A percentile compares a stretch with the other conserved stretches of the same genome.
Conservation (phyloP, 2,329 filamentous ascomycete species). For the Chalaropsis ovoidea region DNA sequence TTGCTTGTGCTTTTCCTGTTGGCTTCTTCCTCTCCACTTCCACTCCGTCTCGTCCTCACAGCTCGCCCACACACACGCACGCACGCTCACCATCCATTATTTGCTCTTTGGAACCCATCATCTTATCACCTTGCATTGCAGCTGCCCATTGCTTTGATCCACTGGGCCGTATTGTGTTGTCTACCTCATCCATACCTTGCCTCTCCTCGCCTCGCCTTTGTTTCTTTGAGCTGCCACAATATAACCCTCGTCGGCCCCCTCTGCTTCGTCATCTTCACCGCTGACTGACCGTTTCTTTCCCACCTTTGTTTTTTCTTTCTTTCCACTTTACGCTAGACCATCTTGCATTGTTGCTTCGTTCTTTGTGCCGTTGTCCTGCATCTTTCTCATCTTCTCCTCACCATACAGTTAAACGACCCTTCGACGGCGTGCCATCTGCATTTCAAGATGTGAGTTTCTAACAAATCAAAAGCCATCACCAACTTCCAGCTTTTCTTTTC, state of each 20-base stretch:
- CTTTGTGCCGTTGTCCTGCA: conserved; percentile 8
- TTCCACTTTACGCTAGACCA: not conserved
- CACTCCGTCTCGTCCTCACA: conserved; percentile 12
- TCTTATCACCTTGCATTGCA: conserved; percentile 24
- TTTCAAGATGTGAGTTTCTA: conserved; percentile 13
- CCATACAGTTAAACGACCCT: not conserved
- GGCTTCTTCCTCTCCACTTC: conserved; percentile 18
- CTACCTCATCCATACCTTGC: not conserved
- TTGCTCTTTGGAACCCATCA: conserved; percentile 17
- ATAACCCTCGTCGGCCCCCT: not conserved
- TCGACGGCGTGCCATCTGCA: not conserved
- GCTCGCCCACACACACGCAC: not conserved
- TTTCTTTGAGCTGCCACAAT: not conserved
- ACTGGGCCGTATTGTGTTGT: conserved; percentile 12
- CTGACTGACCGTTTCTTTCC: conserved; percentile 1
- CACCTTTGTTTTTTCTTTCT: not conserved
- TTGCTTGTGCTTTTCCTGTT: conserved; percentile 4
- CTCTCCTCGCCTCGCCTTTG: not conserved
- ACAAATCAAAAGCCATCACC: not conserved
- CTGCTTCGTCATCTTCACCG: not conserved
- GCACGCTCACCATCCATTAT: not conserved
- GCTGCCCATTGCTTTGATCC: conserved; percentile 15
- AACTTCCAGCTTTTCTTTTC: not conserved
- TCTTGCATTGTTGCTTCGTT: not conserved
- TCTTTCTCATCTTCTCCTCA: conserved; percentile 12